These are phyloP conservation scores for Hamamelis virginiana DNA, from an alignment of 164 flowering plant species.

Conservation along the genomic window DNA sequence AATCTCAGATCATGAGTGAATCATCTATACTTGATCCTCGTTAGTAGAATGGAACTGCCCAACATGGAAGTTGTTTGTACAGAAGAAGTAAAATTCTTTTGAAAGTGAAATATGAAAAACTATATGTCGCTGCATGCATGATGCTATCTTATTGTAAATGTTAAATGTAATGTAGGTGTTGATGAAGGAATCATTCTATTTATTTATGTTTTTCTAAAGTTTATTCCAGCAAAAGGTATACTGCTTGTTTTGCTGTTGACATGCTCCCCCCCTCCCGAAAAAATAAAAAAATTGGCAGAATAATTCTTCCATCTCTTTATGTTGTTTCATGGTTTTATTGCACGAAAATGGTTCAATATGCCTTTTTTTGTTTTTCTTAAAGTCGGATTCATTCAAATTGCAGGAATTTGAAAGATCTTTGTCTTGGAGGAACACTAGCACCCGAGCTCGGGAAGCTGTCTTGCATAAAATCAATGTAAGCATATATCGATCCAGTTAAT, in stretches of 20 bases:
- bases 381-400: constrained; percentile 4
- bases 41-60: no score
- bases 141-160: background rate
- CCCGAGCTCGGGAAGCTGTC: constrained; percentile 48
- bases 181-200: background rate
- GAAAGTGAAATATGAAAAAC: no score
- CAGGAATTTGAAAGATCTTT: constrained; percentile 51
- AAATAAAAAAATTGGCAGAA: background rate
- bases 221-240: background rate
- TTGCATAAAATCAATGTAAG: constrained; percentile 50
- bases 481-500: background rate
- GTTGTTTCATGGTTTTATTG: background rate
- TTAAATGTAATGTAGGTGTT: background rate
- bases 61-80: no score
- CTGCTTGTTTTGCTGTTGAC: background rate
- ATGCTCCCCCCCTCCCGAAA: no score
- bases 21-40: no score
- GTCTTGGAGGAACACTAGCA: constrained; percentile 45
- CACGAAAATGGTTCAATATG: background rate
- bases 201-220: background rate
- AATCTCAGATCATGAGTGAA: no score
- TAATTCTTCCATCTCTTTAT: background rate
- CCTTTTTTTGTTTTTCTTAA: background rate
- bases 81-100: no score
- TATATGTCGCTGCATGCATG: background rate